Evolutionary conservation across 345 rosid species (phyloP).

Genomic region (Linum trigynum): DNA sequence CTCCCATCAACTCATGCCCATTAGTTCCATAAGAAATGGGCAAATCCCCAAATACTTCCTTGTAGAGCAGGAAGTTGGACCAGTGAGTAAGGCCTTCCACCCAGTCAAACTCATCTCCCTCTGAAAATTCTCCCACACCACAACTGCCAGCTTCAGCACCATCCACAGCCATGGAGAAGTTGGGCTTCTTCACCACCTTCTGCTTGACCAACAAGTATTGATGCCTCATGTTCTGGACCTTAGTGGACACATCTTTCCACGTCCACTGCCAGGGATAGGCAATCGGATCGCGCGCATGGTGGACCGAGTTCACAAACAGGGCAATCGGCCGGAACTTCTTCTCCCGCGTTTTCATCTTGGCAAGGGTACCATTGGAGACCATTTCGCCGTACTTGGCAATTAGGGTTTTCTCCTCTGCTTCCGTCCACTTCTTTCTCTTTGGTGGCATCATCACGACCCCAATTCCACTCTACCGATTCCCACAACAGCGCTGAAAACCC

Average conservation of each 20-base stretch:
- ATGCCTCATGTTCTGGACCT: slow-evolving; percentile 84
- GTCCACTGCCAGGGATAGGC: slow-evolving; percentile 71
- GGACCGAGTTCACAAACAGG: slow-evolving; percentile 48
- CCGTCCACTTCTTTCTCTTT: slow-evolving; percentile 71
- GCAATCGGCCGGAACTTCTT: slow-evolving; percentile 66
- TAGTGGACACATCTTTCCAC: slow-evolving; percentile 83
- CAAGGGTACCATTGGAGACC: slow-evolving; percentile 57
- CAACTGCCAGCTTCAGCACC: slow-evolving; percentile 22
- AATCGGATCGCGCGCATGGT: slow-evolving; percentile 45
- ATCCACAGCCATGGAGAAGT: slow-evolving; percentile 22
- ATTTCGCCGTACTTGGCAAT: slow-evolving; percentile 57
- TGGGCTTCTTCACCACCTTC: slow-evolving; percentile 49
- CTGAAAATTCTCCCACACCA: slow-evolving; percentile 20
- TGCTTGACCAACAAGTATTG: slow-evolving; percentile 72
- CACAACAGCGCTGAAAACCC: not conserved
- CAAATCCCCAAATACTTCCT: slow-evolving; percentile 70
- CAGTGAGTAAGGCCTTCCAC: slow-evolving; percentile 60
- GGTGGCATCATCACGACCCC: slow-evolving; percentile 34
- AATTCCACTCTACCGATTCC: not conserved
- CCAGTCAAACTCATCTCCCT: slow-evolving; percentile 60
- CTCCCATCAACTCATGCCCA: slow-evolving; percentile 28
- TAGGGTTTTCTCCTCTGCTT: slow-evolving; percentile 72
- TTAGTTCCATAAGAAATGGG: slow-evolving; percentile 26
- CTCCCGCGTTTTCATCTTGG: slow-evolving; percentile 73
- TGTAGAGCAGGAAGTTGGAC: slow-evolving; percentile 63